Conservation (phyloP, 164 flowering plant species). For the Liriodendron chinense region DNA sequence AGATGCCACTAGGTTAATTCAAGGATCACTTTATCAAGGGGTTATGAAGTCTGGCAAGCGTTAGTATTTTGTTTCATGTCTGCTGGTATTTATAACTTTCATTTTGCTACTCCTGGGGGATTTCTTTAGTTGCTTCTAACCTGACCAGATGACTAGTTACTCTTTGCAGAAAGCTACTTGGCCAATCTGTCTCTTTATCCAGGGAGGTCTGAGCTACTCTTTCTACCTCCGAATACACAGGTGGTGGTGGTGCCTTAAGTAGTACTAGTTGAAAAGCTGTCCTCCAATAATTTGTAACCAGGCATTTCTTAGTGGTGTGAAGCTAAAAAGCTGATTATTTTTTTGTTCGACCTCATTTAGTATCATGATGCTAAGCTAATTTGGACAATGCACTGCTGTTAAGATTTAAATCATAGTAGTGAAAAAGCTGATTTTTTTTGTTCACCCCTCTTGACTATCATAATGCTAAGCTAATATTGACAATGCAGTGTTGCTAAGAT, state of each 20-base stretch:
- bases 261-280: neutral
- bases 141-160: slow-evolving; percentile 2
- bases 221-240: slow-evolving; percentile 89
- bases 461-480: no score
- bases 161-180: slow-evolving; percentile 76
- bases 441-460: no score
- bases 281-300: neutral
- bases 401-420: no score
- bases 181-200: slow-evolving; percentile 94
- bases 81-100: neutral
- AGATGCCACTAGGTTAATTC: slow-evolving; percentile 57
- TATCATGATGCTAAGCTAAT: no score
- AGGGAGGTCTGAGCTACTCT: slow-evolving; percentile 85
- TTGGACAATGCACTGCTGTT: no score
- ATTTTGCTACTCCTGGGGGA: neutral
- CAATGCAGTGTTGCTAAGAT: no score
- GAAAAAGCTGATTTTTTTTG: no score
- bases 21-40: slow-evolving; percentile 66
- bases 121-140: neutral
- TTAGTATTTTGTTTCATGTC: slow-evolving; percentile 29
- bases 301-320: neutral
- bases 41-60: slow-evolving; percentile 73
- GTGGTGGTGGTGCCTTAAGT: slow-evolving; percentile 23
- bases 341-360: no score
- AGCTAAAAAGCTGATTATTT: neutral